Conservation (phyloP, 495 filamentous ascomycete genomes). For the Penicillium fimorum region DNA sequence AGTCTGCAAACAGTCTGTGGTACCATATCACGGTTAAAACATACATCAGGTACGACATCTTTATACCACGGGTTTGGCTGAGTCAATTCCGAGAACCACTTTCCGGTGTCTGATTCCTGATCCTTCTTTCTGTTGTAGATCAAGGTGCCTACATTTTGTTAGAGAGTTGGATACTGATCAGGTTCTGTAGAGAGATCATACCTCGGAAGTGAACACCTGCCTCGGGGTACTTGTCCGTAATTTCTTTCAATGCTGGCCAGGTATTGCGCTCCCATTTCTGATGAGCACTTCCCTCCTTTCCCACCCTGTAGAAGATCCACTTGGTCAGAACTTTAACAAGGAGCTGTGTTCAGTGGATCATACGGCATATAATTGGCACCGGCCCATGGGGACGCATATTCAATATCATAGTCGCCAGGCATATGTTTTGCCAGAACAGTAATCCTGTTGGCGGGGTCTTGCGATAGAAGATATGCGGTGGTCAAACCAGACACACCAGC, state of each 20-base stretch:
- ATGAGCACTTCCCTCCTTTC: constrained; percentile 49
- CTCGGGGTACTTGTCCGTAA: constrained; percentile 74
- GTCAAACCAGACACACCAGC: constrained; percentile 92
- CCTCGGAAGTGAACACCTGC: constrained; percentile 88
- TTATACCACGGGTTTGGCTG: constrained; percentile 78
- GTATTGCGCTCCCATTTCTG: constrained; percentile 63
- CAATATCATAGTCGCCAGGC: constrained; percentile 96
- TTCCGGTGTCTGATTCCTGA: constrained; percentile 42
- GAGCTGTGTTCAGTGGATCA: constrained; percentile 13
- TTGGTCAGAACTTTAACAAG: neutral
- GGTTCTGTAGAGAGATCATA: constrained; percentile 27
- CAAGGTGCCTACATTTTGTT: constrained; percentile 40
- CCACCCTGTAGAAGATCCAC: constrained; percentile 42
- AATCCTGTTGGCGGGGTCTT: constrained; percentile 63
- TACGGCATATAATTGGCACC: constrained; percentile 92
- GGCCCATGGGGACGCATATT: constrained; percentile 95
- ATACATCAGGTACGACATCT: constrained; percentile 68
- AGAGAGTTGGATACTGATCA: neutral
- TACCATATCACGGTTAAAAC: constrained; percentile 6
- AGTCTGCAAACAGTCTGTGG: neutral
- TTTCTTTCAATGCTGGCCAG: constrained; percentile 62
- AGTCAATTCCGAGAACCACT: constrained; percentile 64
- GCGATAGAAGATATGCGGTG: constrained; percentile 80
- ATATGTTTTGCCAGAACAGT: constrained; percentile 93
- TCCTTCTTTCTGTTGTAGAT: constrained; percentile 68